Percentiles rank a stretch among this genome's conserved stretches.
phyloP scores from a whole-genome alignment of 2,329 filamentous ascomycete genomes.

The Shiraia sp. region DNA sequence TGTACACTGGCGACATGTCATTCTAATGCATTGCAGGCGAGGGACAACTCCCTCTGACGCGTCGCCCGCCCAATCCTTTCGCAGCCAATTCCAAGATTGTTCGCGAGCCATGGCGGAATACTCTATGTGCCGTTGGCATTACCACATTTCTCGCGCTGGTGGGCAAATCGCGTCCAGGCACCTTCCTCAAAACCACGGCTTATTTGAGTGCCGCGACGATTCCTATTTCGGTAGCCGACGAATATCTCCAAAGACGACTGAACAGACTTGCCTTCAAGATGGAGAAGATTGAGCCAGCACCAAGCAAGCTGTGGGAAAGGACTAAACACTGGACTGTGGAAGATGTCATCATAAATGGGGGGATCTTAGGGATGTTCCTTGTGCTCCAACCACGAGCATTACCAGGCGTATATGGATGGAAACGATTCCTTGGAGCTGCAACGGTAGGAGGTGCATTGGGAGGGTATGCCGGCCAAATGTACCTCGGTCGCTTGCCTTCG shows the following conservation, averaged over 20 bases:
- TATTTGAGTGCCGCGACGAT: slow-evolving; percentile 13
- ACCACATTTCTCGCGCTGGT: slow-evolving; percentile 17
- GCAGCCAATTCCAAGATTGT: slow-evolving; percentile 10
- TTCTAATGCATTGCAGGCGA: slow-evolving; percentile 21
- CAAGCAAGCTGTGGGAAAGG: slow-evolving; percentile 24
- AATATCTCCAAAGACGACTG: slow-evolving; percentile 19
- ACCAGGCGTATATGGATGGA: slow-evolving; percentile 18
- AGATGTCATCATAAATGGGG: slow-evolving; percentile 19
- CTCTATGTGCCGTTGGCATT: slow-evolving; percentile 8
- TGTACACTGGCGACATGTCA: not conserved
- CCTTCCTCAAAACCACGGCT: slow-evolving; percentile 16
- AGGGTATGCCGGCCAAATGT: slow-evolving; percentile 4
- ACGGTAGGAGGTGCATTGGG: slow-evolving; percentile 19
- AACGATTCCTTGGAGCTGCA: slow-evolving; percentile 19
- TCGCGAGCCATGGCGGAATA: slow-evolving; percentile 8
- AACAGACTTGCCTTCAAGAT: slow-evolving; percentile 23
- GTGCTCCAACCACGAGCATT: slow-evolving; percentile 20
- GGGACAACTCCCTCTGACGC: slow-evolving; percentile 19
- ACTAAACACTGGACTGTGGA: slow-evolving; percentile 20
- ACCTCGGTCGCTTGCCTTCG: slow-evolving; percentile 2
- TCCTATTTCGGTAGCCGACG: slow-evolving; percentile 5
- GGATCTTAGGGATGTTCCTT: slow-evolving; percentile 13
- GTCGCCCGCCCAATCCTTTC: slow-evolving; percentile 6
- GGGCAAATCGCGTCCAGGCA: slow-evolving; percentile 20
- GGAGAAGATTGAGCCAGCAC: slow-evolving; percentile 18